Percentiles rank a stretch among this genome's conserved stretches.
These are phyloP conservation scores for Purpureocillium takamizusanense DNA, from an alignment of 2,329 filamentous ascomycete species.

Conservation along the genomic window DNA sequence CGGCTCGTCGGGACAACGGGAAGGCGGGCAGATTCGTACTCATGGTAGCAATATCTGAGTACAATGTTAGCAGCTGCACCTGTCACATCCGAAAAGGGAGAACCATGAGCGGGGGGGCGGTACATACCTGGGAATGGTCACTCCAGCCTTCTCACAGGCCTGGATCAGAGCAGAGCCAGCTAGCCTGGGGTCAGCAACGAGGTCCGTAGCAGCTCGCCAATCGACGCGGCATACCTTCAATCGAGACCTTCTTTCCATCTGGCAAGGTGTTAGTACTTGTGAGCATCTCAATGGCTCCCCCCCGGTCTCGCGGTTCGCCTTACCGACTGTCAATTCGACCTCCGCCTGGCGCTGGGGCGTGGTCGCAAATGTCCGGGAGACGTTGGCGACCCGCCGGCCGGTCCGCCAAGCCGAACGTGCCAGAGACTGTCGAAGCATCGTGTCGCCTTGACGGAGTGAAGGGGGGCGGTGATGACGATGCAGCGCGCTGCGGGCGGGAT, in stretches of 20 bases:
- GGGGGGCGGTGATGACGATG: slow-evolving; percentile 27
- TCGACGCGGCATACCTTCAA: slow-evolving; percentile 63
- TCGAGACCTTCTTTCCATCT: slow-evolving; percentile 98
- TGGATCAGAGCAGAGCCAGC: slow-evolving; percentile 96
- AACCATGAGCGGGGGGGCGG: slow-evolving; percentile 2
- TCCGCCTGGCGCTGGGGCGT: slow-evolving; percentile 73
- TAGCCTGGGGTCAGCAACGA: slow-evolving; percentile 37
- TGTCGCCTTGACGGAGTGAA: slow-evolving; percentile 48
- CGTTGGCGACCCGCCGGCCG: slow-evolving; percentile 47
- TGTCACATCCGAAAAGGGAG: background rate
- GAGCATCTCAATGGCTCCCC: slow-evolving; percentile 18
- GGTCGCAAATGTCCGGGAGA: slow-evolving; percentile 73
- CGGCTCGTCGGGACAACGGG: slow-evolving; percentile 12
- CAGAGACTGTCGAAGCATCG: slow-evolving; percentile 61
- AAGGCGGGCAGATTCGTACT: slow-evolving; percentile 47
- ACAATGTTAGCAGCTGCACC: slow-evolving; percentile 15
- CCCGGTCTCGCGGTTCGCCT: slow-evolving; percentile 16
- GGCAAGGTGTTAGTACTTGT: slow-evolving; percentile 21
- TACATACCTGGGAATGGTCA: slow-evolving; percentile 71
- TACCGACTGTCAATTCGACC: slow-evolving; percentile 93
- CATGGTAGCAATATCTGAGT: slow-evolving; percentile 93
- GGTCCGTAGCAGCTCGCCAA: slow-evolving; percentile 8
- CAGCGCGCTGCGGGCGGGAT: slow-evolving; percentile 23
- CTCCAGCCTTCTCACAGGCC: slow-evolving; percentile 96
- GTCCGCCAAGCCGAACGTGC: slow-evolving; percentile 61